phyloP scores from a whole-genome alignment of 2,329 filamentous ascomycete genomes.

The Cladosporium sp. region DNA sequence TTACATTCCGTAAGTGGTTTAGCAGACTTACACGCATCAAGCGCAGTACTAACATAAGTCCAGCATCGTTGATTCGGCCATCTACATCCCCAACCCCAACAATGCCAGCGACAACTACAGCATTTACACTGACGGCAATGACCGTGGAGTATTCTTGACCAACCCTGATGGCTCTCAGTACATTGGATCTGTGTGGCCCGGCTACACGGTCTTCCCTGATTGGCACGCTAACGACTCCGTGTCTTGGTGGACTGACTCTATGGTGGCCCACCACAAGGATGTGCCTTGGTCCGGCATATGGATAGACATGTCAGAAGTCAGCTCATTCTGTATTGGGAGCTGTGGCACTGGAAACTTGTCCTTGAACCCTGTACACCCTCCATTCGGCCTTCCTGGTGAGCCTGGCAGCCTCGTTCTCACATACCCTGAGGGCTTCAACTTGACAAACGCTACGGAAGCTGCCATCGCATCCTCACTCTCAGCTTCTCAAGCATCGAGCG shows the following conservation, averaged over 20 bases:
- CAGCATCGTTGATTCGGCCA: conserved; percentile 60
- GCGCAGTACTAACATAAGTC: neutral
- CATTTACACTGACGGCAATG: conserved; percentile 37
- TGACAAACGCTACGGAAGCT: conserved; percentile 68
- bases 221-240: conserved; percentile 61
- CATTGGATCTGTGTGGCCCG: conserved; percentile 39
- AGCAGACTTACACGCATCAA: rapidly evolving
- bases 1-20: conserved; percentile 49
- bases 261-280: conserved; percentile 54
- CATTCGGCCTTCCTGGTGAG: conserved; percentile 66
- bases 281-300: conserved; percentile 56
- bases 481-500: conserved; percentile 51
- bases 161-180: conserved; percentile 44
- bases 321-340: conserved; percentile 68
- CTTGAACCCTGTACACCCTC: conserved; percentile 68
- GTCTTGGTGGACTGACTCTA: conserved; percentile 60
- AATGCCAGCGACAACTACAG: conserved; percentile 65
- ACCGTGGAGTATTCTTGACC: conserved; percentile 36
- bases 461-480: conserved; percentile 58
- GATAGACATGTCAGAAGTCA: conserved; percentile 64
- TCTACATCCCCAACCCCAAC: conserved; percentile 71
- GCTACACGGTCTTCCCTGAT: conserved; percentile 62
- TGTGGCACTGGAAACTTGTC: conserved; percentile 67
- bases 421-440: conserved; percentile 68
- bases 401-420: conserved; percentile 58